Evolutionary conservation across 2,329 filamentous ascomycete genomes (phyloP).

Genomic region (Neopestalotiopsis clavispora): DNA sequence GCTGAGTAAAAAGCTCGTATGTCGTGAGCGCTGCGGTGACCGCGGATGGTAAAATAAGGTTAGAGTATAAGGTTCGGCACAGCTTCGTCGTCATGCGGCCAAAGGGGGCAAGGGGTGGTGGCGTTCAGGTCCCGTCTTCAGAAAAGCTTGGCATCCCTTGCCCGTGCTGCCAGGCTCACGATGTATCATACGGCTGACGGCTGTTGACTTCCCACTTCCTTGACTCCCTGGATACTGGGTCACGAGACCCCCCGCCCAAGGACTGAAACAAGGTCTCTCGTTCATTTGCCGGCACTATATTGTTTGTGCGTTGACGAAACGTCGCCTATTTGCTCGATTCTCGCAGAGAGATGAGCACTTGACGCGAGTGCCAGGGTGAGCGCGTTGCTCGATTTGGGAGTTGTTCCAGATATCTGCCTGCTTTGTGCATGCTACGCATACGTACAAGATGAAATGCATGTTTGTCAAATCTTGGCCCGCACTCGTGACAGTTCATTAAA

Average conservation of each 20-base stretch:
- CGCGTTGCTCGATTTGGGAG: no score
- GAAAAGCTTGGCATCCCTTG: not conserved
- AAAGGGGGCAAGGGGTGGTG: not conserved
- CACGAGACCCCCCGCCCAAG: not conserved
- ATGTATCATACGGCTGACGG: no score
- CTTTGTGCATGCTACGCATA: not conserved
- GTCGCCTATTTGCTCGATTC: not conserved
- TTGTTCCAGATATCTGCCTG: no score
- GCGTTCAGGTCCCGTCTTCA: not conserved
- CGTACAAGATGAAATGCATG: no score
- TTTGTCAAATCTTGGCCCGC: not conserved
- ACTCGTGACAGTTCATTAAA: not conserved
- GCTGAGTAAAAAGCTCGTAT: not conserved
- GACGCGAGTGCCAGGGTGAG: not conserved
- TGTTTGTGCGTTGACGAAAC: not conserved
- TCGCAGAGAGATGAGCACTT: not conserved
- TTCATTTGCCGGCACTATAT: not conserved
- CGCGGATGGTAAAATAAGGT: not conserved
- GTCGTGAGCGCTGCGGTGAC: not conserved
- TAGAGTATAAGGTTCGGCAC: not conserved
- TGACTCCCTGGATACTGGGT: not conserved
- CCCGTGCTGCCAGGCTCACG: no score
- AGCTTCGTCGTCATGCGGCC: not conserved
- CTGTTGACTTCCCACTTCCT: not conserved
- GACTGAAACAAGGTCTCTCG: not conserved